Evolutionary conservation across 306 rosid species (phyloP).

Genomic region (Begonia peltatifolia): DNA sequence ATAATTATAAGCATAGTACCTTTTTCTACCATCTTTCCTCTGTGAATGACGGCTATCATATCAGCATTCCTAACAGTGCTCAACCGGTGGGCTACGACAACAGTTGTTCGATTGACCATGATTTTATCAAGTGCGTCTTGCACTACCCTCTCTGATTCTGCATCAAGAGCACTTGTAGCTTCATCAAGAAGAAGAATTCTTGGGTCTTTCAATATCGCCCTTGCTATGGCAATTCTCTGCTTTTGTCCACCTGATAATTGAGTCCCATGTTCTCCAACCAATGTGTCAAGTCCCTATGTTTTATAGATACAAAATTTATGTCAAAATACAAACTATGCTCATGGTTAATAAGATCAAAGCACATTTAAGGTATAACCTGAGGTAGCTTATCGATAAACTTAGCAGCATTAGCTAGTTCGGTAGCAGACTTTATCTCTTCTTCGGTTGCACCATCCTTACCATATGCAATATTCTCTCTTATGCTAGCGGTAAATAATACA

Average conservation of each 20-base stretch:
- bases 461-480: slow-evolving; percentile 50
- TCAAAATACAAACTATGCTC: too few relatives aligned
- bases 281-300: slow-evolving; percentile 38
- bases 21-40: slow-evolving; percentile 87
- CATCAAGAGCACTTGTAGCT: slow-evolving; percentile 87
- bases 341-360: too few relatives aligned
- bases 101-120: slow-evolving; percentile 78
- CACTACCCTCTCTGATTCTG: slow-evolving; percentile 53
- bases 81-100: slow-evolving; percentile 86
- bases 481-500: slow-evolving; percentile 32
- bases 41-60: slow-evolving; percentile 78
- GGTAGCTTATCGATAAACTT: slow-evolving; percentile 57
- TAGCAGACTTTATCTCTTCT: slow-evolving; percentile 41
- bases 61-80: slow-evolving; percentile 83
- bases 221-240: slow-evolving; percentile 86
- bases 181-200: slow-evolving; percentile 72
- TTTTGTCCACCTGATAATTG: slow-evolving; percentile 82
- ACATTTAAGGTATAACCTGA: slow-evolving; percentile 10
- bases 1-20: slow-evolving; percentile 18
- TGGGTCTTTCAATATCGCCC: slow-evolving; percentile 59
- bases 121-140: slow-evolving; percentile 62
- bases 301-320: too few relatives aligned
- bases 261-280: slow-evolving; percentile 74
- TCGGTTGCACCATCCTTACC: slow-evolving; percentile 63
- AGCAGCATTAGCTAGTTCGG: slow-evolving; percentile 61